phyloP scores from a whole-genome alignment of 305 asterid species.

The Rubia tinctorum region DNA sequence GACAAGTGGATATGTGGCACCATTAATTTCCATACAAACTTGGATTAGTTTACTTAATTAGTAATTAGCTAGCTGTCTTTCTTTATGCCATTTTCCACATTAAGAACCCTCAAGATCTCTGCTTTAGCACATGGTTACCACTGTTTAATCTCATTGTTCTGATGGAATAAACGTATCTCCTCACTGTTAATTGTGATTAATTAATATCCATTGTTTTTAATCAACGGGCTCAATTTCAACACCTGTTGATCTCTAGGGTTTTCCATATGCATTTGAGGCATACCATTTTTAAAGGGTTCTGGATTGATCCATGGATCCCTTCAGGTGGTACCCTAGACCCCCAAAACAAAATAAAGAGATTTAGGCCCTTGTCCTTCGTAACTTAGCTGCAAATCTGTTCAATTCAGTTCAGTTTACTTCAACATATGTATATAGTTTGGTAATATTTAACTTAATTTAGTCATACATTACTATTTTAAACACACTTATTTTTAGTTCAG shows the following conservation, averaged over 20 bases:
- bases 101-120: neutral
- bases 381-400: too few relatives aligned
- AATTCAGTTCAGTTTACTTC: too few relatives aligned
- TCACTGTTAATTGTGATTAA: neutral
- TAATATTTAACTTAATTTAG: too few relatives aligned
- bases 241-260: neutral
- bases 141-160: constrained; percentile 8
- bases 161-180: neutral
- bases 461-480: too few relatives aligned
- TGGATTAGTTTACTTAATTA: constrained; percentile 10
- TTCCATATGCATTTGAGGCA: neutral
- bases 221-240: neutral
- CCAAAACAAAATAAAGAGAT: too few relatives aligned
- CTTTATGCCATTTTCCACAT: constrained; percentile 8
- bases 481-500: too few relatives aligned
- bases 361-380: too few relatives aligned
- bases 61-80: constrained; percentile 20
- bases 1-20: constrained; percentile 18
- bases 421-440: too few relatives aligned
- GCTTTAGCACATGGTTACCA: constrained; percentile 34
- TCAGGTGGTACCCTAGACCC: constrained; percentile 22
- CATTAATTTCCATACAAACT: constrained; percentile 8
- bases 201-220: neutral
- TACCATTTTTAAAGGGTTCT: neutral
- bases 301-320: constrained; percentile 8